Conservation (phyloP, 805 yeast species). For the Blastobotrys americana region DNA sequence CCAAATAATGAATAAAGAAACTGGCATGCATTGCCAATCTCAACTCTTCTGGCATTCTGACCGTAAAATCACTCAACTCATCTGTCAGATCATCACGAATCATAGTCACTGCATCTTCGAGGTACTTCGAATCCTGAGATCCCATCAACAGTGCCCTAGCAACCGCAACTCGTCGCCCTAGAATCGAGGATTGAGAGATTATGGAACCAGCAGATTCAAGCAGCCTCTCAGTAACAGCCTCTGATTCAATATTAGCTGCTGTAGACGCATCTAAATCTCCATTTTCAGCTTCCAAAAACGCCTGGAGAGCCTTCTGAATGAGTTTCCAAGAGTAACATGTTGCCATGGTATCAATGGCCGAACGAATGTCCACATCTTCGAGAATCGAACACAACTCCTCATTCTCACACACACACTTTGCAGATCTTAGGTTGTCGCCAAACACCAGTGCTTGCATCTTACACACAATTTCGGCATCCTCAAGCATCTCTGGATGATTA, state of each 20-base stretch:
- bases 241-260: too few species aligned
- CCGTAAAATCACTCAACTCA: neutral
- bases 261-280: constrained; percentile 4
- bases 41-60: constrained; percentile 16
- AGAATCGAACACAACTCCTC: constrained; percentile 19
- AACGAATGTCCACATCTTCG: constrained; percentile 20
- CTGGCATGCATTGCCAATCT: constrained; percentile 25
- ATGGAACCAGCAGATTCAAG: constrained; percentile 18
- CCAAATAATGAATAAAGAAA: constrained; percentile 18
- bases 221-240: constrained; percentile 11
- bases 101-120: constrained; percentile 20
- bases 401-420: constrained; percentile 12
- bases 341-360: constrained; percentile 27
- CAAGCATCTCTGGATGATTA: constrained; percentile 13
- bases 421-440: constrained; percentile 12
- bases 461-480: constrained; percentile 21
- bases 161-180: constrained; percentile 24
- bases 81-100: constrained; percentile 16
- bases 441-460: constrained; percentile 17
- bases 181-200: constrained; percentile 25
- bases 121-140: constrained; percentile 16
- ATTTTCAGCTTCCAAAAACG: constrained; percentile 11
- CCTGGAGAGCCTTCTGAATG: constrained; percentile 21
- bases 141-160: constrained; percentile 26
- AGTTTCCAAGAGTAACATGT: constrained; percentile 25